These are phyloP conservation scores for Sungouiella blattae DNA, from an alignment of 805 yeast genomes.

Conservation along the genomic window DNA sequence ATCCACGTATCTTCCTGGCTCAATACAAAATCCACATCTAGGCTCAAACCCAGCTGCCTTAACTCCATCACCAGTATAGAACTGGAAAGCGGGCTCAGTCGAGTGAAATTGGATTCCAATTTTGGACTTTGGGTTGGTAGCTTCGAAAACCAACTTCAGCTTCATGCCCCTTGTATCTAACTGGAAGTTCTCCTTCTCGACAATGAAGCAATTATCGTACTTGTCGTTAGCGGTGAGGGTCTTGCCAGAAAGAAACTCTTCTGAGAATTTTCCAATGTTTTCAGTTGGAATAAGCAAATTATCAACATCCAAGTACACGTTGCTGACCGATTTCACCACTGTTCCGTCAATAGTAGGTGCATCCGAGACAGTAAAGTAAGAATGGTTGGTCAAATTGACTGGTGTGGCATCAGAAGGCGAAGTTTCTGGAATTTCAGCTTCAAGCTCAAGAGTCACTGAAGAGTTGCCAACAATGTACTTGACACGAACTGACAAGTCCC, in stretches of 20 bases:
- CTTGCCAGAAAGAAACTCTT: slow-evolving; percentile 19
- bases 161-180: slow-evolving; percentile 47
- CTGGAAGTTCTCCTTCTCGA: slow-evolving; percentile 26
- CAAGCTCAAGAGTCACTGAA: slow-evolving; percentile 48
- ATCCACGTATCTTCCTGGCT: slow-evolving; percentile 56
- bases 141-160: slow-evolving; percentile 38
- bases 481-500: slow-evolving; percentile 45
- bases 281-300: slow-evolving; percentile 45
- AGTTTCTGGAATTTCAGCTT: slow-evolving; percentile 28
- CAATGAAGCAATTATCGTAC: slow-evolving; percentile 49
- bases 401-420: slow-evolving; percentile 42
- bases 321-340: slow-evolving; percentile 31
- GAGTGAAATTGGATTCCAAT: slow-evolving; percentile 42
- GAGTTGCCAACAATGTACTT: slow-evolving; percentile 40
- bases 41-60: slow-evolving; percentile 33
- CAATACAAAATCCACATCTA: slow-evolving; percentile 58
- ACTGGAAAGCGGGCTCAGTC: slow-evolving; percentile 66
- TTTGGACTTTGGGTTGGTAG: slow-evolving; percentile 43
- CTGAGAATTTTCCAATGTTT: slow-evolving; percentile 14
- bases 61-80: slow-evolving; percentile 59
- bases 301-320: slow-evolving; percentile 42
- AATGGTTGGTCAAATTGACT: slow-evolving; percentile 59
- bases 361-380: slow-evolving; percentile 51
- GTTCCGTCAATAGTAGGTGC: slow-evolving; percentile 30
- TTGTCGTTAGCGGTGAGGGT: slow-evolving; percentile 2